Base-by-base conservation (phyloP, 2,329 filamentous ascomycete genomes). In the Colletotrichum simmondsii region DNA sequence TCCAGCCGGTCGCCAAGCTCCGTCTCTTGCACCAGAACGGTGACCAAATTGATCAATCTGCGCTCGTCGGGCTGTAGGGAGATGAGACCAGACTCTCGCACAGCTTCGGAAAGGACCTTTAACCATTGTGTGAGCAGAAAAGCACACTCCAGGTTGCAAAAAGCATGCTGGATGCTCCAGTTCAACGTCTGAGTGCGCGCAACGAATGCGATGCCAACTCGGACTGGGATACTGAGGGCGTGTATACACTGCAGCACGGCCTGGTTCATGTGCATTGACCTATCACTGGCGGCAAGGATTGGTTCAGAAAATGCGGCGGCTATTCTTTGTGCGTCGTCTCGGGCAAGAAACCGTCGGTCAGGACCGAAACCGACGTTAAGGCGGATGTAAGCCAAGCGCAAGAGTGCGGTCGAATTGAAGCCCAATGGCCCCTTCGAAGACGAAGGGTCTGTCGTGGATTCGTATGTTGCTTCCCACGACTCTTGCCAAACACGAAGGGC, bases 81-180 rank as follows among this genome's bases (percentile, higher is more conserved):
- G 26, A 28, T 28, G 26, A 28, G 26, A 2, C 26, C 75, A 76
- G 69, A 22, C 74, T 52, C 16, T 26, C 28, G 22, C 70, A 76
- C 24, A 77, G 60, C 46, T 63, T 75, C 30, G 26, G 54, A 58
- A 8, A 58, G 3, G 16, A 58, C 49, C 26, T 74, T 76, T 2
- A 84, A 79, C 86, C 85, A 87, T 69, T 85, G 83, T 58, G 80
- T 83, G 1, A 87, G 78, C 5, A 87, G 73, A 1, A 87, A 76
- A 0, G 87, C 87, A 68, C 87, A 89, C 75, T 89, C 87, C 19
- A 89, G 77, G 71, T 85, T 87, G 78, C 86, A 88, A 6, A 89
- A 79, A 1, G 86, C 87, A 75, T 89, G 87, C 75, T 89, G 86
- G 32, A 89, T 86, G 49, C 85, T 87, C 88, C 87, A 89, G 76